Base-by-base conservation (phyloP, 140 eudicot genomes). In the Ambrosia hybrid region DNA sequence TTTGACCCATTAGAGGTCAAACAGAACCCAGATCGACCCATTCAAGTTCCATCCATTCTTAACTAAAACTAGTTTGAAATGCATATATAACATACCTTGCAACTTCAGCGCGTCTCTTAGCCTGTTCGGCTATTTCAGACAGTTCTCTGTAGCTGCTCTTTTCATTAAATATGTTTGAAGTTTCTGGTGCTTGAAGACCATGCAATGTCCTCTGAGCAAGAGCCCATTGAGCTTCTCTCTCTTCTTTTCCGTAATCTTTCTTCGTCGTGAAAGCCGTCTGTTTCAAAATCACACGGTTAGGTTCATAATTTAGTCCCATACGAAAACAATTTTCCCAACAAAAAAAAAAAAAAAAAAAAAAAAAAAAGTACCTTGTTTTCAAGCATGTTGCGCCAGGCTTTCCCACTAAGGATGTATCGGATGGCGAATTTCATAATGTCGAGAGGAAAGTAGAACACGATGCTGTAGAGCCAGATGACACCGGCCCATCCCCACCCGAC, bases 401-500 rank as follows among this genome's bases (percentile, higher is more conserved):
- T 86, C 62, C 96, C 96, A 9, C 89, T 86, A 57, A 89, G 77
- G 16, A 77, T 80, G 46, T 89, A 89, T 36, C 96, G 80, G 41
- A 84, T 86, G 53, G 80, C 77, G 62, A 89, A 89, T 73, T 89
- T 89, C 78, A 89, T 73, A 4, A 89, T 8, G 36, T 89, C 96
- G 5, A 89, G 89, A 5, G 96, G 96, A 30, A 89, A 38, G 62
- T 89, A 89, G 8, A 85, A 83, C 26, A 84, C 86, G 8, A 89
- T 48, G 48, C 86, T 89, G 77, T 76, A 89, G 9, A 89, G 72
- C 96, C 96, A 89, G 73, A 89, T 86, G 21, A 77, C 89, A 51
- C 87, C 92, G 0, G 96, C 96, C 96, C 96, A 88, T 60, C 96
- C 92, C 96, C 96, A 89, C n/a, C 96, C 96, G n/a, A 81, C 83